These are phyloP conservation scores for Lippia alba DNA, from an alignment of 305 asterid genomes.

Conservation along the genomic window DNA sequence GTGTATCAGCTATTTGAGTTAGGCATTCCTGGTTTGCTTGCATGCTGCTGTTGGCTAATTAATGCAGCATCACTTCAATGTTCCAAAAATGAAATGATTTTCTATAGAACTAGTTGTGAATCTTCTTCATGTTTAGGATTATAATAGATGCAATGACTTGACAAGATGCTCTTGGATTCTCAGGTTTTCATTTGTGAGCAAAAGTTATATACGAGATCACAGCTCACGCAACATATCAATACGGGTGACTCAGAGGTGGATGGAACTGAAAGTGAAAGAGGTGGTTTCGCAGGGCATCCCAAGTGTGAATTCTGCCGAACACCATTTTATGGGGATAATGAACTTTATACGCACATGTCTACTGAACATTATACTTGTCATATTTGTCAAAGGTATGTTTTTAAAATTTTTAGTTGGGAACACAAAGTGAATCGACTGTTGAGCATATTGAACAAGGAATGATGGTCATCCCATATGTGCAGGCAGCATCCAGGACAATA, in stretches of 20 bases:
- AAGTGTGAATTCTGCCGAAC: conserved; percentile 84
- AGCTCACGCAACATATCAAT: conserved; percentile 77
- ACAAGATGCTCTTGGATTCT: conserved; percentile 34
- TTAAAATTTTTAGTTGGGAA: conserved; percentile 16
- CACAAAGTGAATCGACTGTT: conserved; percentile 9
- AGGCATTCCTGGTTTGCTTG: conserved; percentile 9
- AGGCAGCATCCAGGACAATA: conserved; percentile 96
- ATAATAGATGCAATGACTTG: conserved; percentile 27
- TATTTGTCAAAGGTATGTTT: conserved; percentile 82
- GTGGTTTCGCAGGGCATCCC: conserved; percentile 97
- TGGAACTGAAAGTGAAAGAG: conserved; percentile 98
- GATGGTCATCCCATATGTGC: conserved; percentile 35
- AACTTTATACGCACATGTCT: conserved; percentile 88
- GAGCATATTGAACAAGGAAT: conserved; percentile 8
- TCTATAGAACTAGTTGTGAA: background rate
- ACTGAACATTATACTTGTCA: conserved; percentile 97
- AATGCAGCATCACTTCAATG: conserved; percentile 12
- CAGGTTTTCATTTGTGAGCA: conserved; percentile 98
- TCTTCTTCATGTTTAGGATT: conserved; percentile 9
- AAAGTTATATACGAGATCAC: conserved; percentile 84
- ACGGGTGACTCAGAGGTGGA: conserved; percentile 97
- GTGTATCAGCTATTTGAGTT: conserved; percentile 4
- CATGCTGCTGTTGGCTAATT: conserved; percentile 5
- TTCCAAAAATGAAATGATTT: background rate
- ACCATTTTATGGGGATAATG: conserved; percentile 95